These are phyloP conservation scores for Didymella glomerata DNA, from an alignment of 2,329 filamentous ascomycete species.

Conservation along the genomic window DNA sequence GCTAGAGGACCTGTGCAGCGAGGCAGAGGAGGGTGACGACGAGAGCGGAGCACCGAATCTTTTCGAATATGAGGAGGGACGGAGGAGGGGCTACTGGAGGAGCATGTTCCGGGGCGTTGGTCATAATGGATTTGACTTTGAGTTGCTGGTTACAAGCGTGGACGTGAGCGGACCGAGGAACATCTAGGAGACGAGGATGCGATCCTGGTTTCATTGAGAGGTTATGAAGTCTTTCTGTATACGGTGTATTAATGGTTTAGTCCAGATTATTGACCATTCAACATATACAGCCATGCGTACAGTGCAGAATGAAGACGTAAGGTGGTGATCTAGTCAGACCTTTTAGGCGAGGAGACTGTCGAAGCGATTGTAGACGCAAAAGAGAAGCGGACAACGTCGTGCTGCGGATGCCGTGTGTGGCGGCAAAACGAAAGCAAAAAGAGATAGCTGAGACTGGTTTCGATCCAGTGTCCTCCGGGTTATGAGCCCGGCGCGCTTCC, in stretches of 20 bases:
- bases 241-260: not conserved
- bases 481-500: conserved; percentile 47
- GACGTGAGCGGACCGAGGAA: conserved; percentile 42
- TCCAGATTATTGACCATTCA: not conserved
- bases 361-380: not conserved
- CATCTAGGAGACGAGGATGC: conserved; percentile 14
- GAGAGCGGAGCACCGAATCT: not conserved
- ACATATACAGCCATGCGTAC: not conserved
- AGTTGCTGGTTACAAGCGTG: conserved; percentile 35
- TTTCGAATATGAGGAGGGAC: conserved; percentile 2
- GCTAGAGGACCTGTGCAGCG: conserved; percentile 17
- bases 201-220: not conserved
- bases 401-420: not conserved
- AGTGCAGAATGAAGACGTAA: not conserved
- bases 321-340: too few species aligned
- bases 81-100: conserved; percentile 30
- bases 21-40: not conserved
- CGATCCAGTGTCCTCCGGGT: conserved; percentile 46
- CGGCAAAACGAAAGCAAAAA: conserved; percentile 20
- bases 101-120: conserved; percentile 36
- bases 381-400: not conserved
- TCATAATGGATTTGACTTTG: conserved; percentile 28
- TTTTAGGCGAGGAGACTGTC: not conserved
- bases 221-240: not conserved
- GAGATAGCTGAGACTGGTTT: conserved; percentile 41